Percentiles rank a stretch among this genome's conserved stretches.
Evolutionary conservation across 176 grass and related monocot species (phyloP).

Genomic region (Juncus effusus): DNA sequence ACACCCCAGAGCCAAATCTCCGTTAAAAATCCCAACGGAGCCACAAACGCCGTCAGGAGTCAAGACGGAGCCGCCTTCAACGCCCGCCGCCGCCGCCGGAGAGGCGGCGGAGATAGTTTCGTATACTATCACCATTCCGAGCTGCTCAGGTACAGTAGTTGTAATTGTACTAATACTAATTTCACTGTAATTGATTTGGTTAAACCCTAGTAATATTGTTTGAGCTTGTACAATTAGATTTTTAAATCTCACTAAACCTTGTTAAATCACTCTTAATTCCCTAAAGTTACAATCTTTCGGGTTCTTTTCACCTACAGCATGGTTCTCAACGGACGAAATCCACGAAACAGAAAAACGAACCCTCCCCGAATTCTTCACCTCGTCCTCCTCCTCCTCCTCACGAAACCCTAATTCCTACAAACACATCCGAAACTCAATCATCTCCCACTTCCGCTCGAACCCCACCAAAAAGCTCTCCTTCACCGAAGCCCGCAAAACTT

Average conservation of each 20-base stretch:
- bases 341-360: conserved; percentile 79
- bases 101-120: conserved; percentile 24
- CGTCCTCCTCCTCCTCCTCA: conserved; percentile 40
- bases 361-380: conserved; percentile 83
- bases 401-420: conserved; percentile 68
- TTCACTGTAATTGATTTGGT: neutral
- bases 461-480: conserved; percentile 67
- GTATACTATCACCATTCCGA: conserved; percentile 72
- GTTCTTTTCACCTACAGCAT: conserved; percentile 36
- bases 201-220: too few species aligned
- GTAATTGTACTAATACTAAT: neutral
- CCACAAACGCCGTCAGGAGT: neutral
- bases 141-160: conserved; percentile 60
- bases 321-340: conserved; percentile 79
- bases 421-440: conserved; percentile 73
- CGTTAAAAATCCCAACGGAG: neutral
- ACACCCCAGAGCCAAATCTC: neutral
- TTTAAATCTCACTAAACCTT: too few species aligned
- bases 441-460: conserved; percentile 55
- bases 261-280: neutral
- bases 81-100: conserved; percentile 2
- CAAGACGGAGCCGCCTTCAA: neutral
- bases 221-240: too few species aligned
- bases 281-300: neutral
- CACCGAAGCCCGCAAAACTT: conserved; percentile 58